Base-by-base conservation (phyloP, 345 rosid species). In the Lenwebbia sp. region DNA sequence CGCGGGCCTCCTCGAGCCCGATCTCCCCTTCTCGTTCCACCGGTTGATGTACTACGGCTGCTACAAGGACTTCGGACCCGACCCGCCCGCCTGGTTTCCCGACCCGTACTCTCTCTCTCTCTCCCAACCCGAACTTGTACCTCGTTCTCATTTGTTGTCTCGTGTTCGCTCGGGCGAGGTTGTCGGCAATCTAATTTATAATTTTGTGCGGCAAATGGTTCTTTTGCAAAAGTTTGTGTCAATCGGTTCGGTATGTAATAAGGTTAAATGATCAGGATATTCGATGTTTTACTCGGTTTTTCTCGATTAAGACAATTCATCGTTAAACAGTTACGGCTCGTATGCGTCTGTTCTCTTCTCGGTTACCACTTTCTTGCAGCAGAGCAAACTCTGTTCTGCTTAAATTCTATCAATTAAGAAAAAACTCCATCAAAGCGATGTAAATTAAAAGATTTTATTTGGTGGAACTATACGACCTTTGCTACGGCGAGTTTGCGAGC, bases 71-170 rank as follows among this genome's bases (percentile, higher is more conserved):
- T 96, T 91, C 86, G 98, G 99, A 65, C 90, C 96, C 86, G 98
- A 96, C 87, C 98, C 98, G 9, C 96, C 99, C 51, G 96, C 98
- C 84, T 97, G 99, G 99, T 83, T 92, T 30, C 99, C 98, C 86
- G 93, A 94, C 89, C 94, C 92, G 99, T 97, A 92, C 74, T 57
- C 57, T 11, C 13, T 17, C 85, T 25, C 17, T 14, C 40, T 8
- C 9, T 1, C 9, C 28, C 41, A 3, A 21, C 56, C 25, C 10
- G 7, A 54, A 54, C 6, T 65, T 21, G 23, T 7, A 15, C 23
- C 76, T 30, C 23, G 6, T 65, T 33, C 78, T 70, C 78, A 37
- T 19, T 33, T 33, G 78, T 19, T 2, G 44, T 19, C 13, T 70
- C 25, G 78, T 40, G 78, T 1, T 28, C 78, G 78, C 78, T 3